Conservation (phyloP, 176 grass and related monocot genomes). For the Ampelocalamus luodianensis region DNA sequence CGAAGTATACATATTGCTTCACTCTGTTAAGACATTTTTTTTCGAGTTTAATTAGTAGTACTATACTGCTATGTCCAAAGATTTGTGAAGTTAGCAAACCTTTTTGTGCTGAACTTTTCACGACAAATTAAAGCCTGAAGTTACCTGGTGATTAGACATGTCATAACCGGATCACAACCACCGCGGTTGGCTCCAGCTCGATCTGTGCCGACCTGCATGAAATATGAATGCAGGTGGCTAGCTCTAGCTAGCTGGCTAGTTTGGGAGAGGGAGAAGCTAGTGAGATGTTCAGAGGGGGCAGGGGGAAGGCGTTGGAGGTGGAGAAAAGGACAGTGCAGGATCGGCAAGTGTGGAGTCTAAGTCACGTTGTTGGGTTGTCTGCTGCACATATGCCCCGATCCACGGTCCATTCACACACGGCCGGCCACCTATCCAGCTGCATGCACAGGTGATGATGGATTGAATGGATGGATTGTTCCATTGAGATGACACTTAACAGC, state of each 20-base stretch:
- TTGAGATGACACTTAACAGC: constrained; percentile 67
- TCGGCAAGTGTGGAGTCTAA: constrained; percentile 71
- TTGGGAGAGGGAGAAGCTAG: too few relatives aligned
- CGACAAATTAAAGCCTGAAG: constrained; percentile 4
- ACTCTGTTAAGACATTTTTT: not conserved
- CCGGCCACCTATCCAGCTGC: constrained; percentile 8
- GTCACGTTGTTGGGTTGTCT: constrained; percentile 71
- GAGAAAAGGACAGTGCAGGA: constrained; percentile 53
- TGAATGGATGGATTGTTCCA: constrained; percentile 71
- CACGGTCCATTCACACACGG: constrained; percentile 44
- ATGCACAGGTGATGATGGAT: constrained; percentile 16
- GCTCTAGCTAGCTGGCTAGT: constrained; percentile 14
- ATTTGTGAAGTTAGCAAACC: not conserved
- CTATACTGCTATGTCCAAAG: not conserved
- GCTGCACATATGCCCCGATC: constrained; percentile 20
- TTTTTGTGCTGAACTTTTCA: constrained; percentile 1
- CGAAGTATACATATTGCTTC: not conserved
- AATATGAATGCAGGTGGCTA: constrained; percentile 40
- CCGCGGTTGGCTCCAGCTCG: not conserved
- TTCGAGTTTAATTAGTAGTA: not conserved
- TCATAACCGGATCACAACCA: constrained; percentile 31
- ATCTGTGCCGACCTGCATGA: constrained; percentile 36
- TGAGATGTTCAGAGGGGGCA: too few relatives aligned
- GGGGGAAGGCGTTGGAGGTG: constrained; percentile 18
- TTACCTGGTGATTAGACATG: constrained; percentile 29